Evolutionary conservation across 352 stramenopile species (phyloP), one percentile per base, ranked within the genome.

Genomic region (Globisporangium viniferum): DNA sequence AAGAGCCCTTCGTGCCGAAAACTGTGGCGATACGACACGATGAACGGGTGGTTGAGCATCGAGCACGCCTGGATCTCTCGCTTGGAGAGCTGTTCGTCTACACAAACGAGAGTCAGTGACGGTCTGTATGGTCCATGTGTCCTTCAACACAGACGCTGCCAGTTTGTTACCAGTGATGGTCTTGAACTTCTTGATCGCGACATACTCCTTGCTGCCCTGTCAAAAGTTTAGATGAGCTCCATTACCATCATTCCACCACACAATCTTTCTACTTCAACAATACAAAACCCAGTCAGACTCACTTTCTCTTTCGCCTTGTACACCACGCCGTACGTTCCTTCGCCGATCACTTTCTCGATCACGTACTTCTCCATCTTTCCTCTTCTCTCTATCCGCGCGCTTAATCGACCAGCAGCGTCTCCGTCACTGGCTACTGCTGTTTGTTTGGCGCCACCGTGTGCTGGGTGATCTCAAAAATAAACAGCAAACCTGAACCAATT

Each of bases 171-270:
- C 86, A 57, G 72, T 70, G 22, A 79, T 71, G 15, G 73, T 89
- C 74, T 91, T 91, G 78, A 94, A 94, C 49, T 92, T 92, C 68
- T 94, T 94, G 65, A 94, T 93, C 29, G 85, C 87, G 24, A 94
- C 84, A 10, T 73, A 68, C 48, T 93, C 82, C n/a, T 81, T 78
- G 15, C 73, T 87, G 33, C 74, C 79, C 84, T 92, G 53, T 18
- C 59, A 36, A 35, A 18, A 41, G 27, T 27, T 39, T 56, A 63
- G 27, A 22, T 33, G 31, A 33, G 31, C 31, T 33, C 31, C 33
- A 18, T 18, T 7, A 27, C 10, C 9, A 18, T 56, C n/a, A 61
- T 24, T 2, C 48, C n/a, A 9, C 29, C 33, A 18, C 18, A 18
- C 65, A 41, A 35, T 12, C 56, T 2, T 7, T 22, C 44, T n/a